These are phyloP conservation scores for Triglochin maritima DNA, from an alignment of 106 monocot genomes.

Conservation along the genomic window DNA sequence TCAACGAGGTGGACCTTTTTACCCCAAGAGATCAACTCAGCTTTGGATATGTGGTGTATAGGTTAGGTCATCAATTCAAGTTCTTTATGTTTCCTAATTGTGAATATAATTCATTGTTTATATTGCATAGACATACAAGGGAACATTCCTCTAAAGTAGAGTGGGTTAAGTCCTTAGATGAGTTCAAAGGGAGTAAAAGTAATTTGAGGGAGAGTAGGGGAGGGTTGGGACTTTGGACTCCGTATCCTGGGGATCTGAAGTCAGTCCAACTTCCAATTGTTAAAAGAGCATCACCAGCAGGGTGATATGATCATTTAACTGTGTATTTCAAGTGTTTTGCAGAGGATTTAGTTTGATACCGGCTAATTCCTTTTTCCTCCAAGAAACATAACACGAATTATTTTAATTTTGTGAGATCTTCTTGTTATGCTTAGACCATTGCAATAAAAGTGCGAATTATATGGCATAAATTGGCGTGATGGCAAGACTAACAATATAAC, in stretches of 20 bases:
- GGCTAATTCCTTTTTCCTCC: no score
- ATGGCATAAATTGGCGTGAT: no score
- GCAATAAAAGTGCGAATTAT: no score
- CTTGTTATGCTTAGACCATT: no score
- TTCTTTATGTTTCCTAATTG: constrained; percentile 97
- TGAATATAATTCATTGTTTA: constrained; percentile 89
- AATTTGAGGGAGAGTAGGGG: constrained; percentile 69
- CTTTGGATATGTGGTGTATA: constrained; percentile 74
- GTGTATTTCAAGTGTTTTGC: background rate
- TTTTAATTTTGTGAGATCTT: no score
- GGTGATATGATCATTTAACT: constrained; percentile 11
- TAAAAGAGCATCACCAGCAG: constrained; percentile 56
- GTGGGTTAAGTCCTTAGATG: constrained; percentile 80
- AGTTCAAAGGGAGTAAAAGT: constrained; percentile 41
- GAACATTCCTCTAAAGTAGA: constrained; percentile 88
- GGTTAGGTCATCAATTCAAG: constrained; percentile 55
- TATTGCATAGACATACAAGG: constrained; percentile 67
- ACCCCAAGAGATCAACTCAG: constrained; percentile 94
- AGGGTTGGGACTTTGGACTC: constrained; percentile 78
- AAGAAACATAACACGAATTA: no score
- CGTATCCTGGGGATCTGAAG: constrained; percentile 67
- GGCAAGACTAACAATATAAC: no score
- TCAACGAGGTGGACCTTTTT: constrained; percentile 96
- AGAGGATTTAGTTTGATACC: no score
- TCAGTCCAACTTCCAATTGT: constrained; percentile 63